Base-by-base conservation (phyloP, 176 grass and related monocot species). In the Oryza glumipatula region DNA sequence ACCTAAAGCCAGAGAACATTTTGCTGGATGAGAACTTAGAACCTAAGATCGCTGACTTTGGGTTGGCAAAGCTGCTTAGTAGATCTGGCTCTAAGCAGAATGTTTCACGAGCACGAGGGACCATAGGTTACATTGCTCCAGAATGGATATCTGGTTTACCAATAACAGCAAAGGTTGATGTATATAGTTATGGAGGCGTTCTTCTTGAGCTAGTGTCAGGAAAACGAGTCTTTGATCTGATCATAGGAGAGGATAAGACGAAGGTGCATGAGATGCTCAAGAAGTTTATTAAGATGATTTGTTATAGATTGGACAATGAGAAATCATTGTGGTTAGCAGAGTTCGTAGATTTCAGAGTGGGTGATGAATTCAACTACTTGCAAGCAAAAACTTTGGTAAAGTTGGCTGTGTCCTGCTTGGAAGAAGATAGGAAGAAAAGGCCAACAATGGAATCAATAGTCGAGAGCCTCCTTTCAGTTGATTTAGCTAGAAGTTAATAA, bases 361-460 rank as follows among this genome's bases (percentile, higher is more conserved):
- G 13, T 35, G 88, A 65, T 48, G 52, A 85, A 21, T 70, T 89
- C 51, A 41, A 76, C 52, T 71, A 54, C 66, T 22, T 7, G 6
- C 83, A 89, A 44, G 83, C 66, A 7, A 71, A 81, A 81, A 23
- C 35, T 2, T 7, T 86, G 88, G 44, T 89, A 44, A 82, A 44
- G 83, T 14, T 89, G 68, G 83, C 77, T 15, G 32, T 85, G 60
- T 89, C 88, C 4, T 89, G 88, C 83, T 51, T 86, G 43, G 73
- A 85, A 22, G 88, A 89, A 80, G 88, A 89, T 38, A 81, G 54
- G 66, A 89, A 82, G 73, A 89, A 26, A 22, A 65, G 88, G 30
- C 88, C 88, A 24, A 77, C 78, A 9, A 89, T 89, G 88, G 88
- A 89, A 71, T 85, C 88, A 14, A 13, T 89, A 56, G 88, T 85